These are phyloP conservation scores for Urtica urens DNA, from an alignment of 306 rosid species.

Conservation along the genomic window DNA sequence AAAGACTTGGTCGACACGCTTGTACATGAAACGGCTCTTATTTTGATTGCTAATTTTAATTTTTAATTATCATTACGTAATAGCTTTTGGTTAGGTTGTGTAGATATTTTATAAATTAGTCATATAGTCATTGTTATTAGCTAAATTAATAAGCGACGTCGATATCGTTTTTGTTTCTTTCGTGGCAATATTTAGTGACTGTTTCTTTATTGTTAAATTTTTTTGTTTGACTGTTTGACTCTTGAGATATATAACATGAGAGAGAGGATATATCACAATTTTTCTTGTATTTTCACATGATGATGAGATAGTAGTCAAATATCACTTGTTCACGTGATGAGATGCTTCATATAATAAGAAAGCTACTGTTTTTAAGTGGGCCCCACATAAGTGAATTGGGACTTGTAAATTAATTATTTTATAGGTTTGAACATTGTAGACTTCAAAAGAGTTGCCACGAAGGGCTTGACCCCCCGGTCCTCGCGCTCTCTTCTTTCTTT, in stretches of 20 bases:
- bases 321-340: slow-evolving; percentile 48
- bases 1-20: slow-evolving; percentile 48
- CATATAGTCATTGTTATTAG: neutral
- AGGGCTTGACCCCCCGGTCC: slow-evolving; percentile 20
- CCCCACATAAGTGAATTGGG: slow-evolving; percentile 1
- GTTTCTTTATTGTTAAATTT: neutral
- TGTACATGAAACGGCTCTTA: slow-evolving; percentile 47
- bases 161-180: neutral
- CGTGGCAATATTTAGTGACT: neutral
- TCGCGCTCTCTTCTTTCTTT: slow-evolving; percentile 28
- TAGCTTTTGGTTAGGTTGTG: too few species aligned
- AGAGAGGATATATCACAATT: neutral
- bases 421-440: too few species aligned
- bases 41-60: slow-evolving; percentile 7
- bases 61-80: neutral
- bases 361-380: neutral
- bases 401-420: too few species aligned
- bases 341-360: slow-evolving; percentile 23
- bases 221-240: neutral
- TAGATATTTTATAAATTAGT: neutral
- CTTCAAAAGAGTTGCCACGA: slow-evolving; percentile 30
- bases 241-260: neutral
- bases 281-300: neutral
- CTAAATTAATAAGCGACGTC: slow-evolving; percentile 2
- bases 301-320: neutral